phyloP scores from a whole-genome alignment of 2,329 filamentous ascomycete species.

The Paramyrothecium sp. region DNA sequence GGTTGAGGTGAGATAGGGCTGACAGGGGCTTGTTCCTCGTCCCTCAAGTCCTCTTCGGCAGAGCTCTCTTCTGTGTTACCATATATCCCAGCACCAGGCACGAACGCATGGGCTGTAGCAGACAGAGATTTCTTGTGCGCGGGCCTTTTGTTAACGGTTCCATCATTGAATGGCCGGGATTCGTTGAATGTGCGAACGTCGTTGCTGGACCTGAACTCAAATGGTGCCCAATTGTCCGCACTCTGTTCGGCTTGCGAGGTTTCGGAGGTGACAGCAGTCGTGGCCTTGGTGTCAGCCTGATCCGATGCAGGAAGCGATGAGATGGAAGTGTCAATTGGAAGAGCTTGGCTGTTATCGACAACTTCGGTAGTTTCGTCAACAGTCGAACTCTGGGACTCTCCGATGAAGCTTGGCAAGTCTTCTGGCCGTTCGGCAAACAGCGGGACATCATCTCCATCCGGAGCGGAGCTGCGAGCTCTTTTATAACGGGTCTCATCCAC shows the following conservation, averaged over 20 bases:
- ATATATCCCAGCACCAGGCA: slow-evolving; percentile 37
- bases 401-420: slow-evolving; percentile 8
- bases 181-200: slow-evolving; percentile 52
- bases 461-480: slow-evolving; percentile 64
- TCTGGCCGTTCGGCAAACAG: slow-evolving; percentile 63
- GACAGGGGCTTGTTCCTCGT: slow-evolving; percentile 15
- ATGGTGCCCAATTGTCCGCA: slow-evolving; percentile 50
- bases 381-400: background rate
- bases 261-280: slow-evolving; percentile 52
- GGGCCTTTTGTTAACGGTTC: slow-evolving; percentile 33
- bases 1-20: slow-evolving; percentile 16
- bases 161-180: slow-evolving; percentile 48
- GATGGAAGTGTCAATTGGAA: slow-evolving; percentile 48
- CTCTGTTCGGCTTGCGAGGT: slow-evolving; percentile 47
- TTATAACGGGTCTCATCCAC: slow-evolving; percentile 71
- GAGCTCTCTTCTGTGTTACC: slow-evolving; percentile 18
- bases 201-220: slow-evolving; percentile 53
- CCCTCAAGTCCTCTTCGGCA: slow-evolving; percentile 13
- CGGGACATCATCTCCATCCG: slow-evolving; percentile 71
- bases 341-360: background rate
- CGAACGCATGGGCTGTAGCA: slow-evolving; percentile 69
- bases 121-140: slow-evolving; percentile 55
- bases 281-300: slow-evolving; percentile 51
- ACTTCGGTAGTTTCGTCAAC: background rate
- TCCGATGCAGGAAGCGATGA: slow-evolving; percentile 54